Evolutionary conservation across 1,284 basidiomycete species (phyloP), one percentile per base, ranked within the genome.

Genomic region (Hypsizygus ulmarius): DNA sequence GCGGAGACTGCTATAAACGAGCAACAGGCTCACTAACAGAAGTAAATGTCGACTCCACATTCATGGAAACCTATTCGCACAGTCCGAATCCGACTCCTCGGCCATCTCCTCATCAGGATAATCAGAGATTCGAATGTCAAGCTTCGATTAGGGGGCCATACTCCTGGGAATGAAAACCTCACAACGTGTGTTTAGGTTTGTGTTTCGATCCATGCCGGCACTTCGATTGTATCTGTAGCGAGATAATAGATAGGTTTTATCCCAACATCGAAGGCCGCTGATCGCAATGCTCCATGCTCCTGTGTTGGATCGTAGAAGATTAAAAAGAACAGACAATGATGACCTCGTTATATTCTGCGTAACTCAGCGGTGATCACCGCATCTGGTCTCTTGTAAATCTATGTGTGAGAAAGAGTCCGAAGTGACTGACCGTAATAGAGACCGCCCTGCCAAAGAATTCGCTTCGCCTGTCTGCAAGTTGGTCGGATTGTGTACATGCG

Each of bases 61-160:
- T 53, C 51, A 47, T 39, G 52, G 52, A 50, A 51, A 46, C 28
- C 16, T 34, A 49, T 47, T 52, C 42, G 46, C 33, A 29, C 47
- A 51, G 44, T 50, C 42, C 38, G 49, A 56, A 52, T 38, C 45
- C 50, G 43, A 39, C 29, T 39, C 45, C 43, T 52, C 54, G 56
- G 56, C 52, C 41, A 58, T 58, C 55, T 51, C 57, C 55, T 36
- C 18, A 50, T 53, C 57, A 43, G 43, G 45, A 51, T 54, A 45
- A 52, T 50, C 48, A 45, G 45, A 52, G 52, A 56, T 54, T 44
- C 36, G 30, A 30, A 43, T 39, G 43, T 9, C 36, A 36, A 46
- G 43, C 25, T 44, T 40, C 42, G 28, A 48, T 44, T 43, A 37
- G 35, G 44, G 49, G 43, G 50, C 57, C 57, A 51, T 47, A 18